Base-by-base conservation (phyloP, 106 monocot species). In the Dioscorea alata region DNA sequence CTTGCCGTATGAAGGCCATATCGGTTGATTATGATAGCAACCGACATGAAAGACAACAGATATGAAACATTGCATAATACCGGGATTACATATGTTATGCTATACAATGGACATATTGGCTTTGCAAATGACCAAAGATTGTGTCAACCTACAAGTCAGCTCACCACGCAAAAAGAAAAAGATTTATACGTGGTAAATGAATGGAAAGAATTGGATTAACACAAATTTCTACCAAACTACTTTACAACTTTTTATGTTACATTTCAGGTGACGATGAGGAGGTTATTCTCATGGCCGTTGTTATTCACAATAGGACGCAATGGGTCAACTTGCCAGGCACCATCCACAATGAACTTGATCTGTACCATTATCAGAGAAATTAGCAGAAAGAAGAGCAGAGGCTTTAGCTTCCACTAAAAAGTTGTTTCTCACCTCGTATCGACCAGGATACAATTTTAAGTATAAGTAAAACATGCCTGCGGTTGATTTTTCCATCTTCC, bases 291-390 rank as follows among this genome's bases (percentile, higher is more conserved):
- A 66, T 82, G 63, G 35, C 91, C 86, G 50, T 82, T 66, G 22
- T 80, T 79, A 18, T 69, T 33, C 15, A 86, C 80, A 68, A 80
- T 62, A 23, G 86, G 91, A 18, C 82, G 85, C 56, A 91, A 63
- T 8, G 86, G 95, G 57, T 96, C 91, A 13, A 84, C 58, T 71
- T 58, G 82, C 95, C 95, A 96, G 50, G 78, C 75, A 73, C 92
- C 95, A 80, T 96, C 95, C 49, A 96, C 84, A 52, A 96, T 73
- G 71, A 96, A 96, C 74, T 96, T 96, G 58, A 96, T 89, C 96
- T 95, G 91, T 32, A 71, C 4, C 10, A 68, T 48, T 9, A 69
- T 33, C 13, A 70, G 8, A 48, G 25, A 35, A 31, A 33, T 18
- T 48, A 18, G 15, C 3, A 69, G 15, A 32, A 20, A 49, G 16